Evolutionary conservation across 495 filamentous ascomycete genomes (phyloP).

Genomic region (Parathielavia appendiculata): DNA sequence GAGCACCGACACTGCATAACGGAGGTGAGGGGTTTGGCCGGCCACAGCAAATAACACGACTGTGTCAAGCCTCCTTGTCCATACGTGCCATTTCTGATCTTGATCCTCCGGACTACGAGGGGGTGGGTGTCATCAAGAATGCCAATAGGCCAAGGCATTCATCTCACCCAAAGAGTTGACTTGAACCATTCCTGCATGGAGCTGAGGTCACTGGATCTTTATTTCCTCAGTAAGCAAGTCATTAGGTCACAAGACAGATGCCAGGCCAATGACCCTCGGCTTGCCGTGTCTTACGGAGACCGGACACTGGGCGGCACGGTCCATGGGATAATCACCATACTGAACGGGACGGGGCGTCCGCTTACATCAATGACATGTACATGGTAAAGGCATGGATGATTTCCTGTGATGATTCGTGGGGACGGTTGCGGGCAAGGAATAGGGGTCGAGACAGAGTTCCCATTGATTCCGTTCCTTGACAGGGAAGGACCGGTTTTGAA

Average conservation of each 20-base stretch:
- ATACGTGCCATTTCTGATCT: background rate
- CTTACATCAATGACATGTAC: background rate
- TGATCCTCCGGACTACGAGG: background rate
- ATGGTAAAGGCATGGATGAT: background rate
- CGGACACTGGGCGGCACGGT: constrained; percentile 11
- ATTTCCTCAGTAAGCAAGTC: background rate
- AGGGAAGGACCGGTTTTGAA: background rate
- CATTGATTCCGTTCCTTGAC: too few species aligned
- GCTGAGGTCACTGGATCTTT: constrained; percentile 2
- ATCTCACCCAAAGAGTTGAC: background rate
- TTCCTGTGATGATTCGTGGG: constrained; percentile 9
- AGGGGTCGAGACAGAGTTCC: background rate
- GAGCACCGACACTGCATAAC: too few species aligned
- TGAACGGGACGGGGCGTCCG: constrained; percentile 10
- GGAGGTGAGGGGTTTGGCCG: too few species aligned
- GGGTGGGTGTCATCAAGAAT: background rate
- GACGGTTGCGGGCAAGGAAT: background rate
- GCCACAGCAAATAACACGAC: too few species aligned
- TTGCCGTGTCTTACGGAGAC: background rate
- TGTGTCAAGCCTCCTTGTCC: background rate
- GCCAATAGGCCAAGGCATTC: background rate
- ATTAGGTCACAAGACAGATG: background rate
- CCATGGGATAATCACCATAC: constrained; percentile 1
- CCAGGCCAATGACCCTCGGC: background rate
- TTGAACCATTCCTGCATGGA: background rate